A percentile compares a stretch with the other conserved stretches of the same genome.
phyloP scores from a whole-genome alignment of 768 basidiomycete genomes.

The Chlorophyllum brunneum region DNA sequence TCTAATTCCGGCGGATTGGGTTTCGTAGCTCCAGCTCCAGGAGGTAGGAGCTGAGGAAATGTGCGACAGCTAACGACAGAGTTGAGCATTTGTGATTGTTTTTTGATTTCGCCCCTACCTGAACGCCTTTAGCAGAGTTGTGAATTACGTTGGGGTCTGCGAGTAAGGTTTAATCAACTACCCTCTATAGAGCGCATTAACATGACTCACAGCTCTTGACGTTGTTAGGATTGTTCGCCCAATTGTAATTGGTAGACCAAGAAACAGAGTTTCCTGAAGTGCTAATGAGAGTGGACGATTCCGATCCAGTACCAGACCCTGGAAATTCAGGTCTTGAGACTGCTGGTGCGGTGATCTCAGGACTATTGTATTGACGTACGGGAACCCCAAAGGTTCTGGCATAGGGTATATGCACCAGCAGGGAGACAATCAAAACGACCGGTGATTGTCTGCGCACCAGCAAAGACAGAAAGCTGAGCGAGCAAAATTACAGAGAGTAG shows the following conservation, averaged over 20 bases:
- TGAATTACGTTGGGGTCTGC: conserved; percentile 49
- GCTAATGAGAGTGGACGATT: conserved; percentile 43
- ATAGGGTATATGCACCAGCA: conserved; percentile 42
- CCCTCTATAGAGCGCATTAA: not conserved
- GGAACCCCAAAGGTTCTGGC: conserved; percentile 56
- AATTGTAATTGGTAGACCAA: conserved; percentile 52
- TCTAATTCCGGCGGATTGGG: conserved; percentile 39
- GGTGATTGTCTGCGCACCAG: conserved; percentile 5
- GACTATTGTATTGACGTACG: conserved; percentile 22
- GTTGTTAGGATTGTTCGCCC: conserved; percentile 45
- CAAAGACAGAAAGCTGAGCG: not conserved
- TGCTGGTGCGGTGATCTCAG: not conserved
- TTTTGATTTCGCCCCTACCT: conserved; percentile 25
- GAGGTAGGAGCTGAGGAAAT: conserved; percentile 43
- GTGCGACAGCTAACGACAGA: conserved; percentile 29
- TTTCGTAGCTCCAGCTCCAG: conserved; percentile 49
- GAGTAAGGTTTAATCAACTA: not conserved
- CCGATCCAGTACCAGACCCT: conserved; percentile 39
- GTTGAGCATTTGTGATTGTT: not conserved
- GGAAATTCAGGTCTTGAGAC: conserved; percentile 20
- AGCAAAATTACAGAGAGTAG: not conserved
- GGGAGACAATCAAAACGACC: conserved; percentile 9
- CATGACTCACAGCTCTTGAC: conserved; percentile 51
- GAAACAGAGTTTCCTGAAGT: conserved; percentile 36
- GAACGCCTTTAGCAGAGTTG: conserved; percentile 43